Evolutionary conservation across 2,329 filamentous ascomycete genomes (phyloP), one percentile per base, ranked within the genome.

Genomic region (Pleoardoris graminearum): DNA sequence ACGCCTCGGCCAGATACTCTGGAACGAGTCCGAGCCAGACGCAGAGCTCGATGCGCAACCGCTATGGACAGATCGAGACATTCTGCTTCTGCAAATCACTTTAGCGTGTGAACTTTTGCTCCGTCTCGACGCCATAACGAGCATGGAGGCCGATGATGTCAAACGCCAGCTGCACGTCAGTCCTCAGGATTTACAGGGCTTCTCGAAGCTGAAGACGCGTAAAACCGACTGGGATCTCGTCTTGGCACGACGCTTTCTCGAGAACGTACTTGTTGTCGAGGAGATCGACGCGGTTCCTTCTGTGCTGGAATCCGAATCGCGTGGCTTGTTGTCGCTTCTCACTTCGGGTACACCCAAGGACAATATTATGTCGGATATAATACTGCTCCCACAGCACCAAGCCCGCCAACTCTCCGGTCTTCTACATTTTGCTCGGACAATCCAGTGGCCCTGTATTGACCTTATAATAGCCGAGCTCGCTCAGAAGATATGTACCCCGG

Each of bases 1-100:
- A 52, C 80, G 86, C 11, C 76, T 91, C 1, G 88, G 88, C 6
- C 87, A 90, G 70, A 79, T 90, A 36, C 72, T 91, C 2, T 91
- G 87, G 87, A 85, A 81, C 14, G 66, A 70, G 33, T 54, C 57
- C 7, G 65, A 70, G 14, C 29, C 58, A 6, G 35, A 52, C 11
- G 33, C 53, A 53, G 55, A 71, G 50, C 42, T 68, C 50, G 54
- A 65, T 2, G n/a, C 57, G 1, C 49, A 49, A 10, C 58, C 58
- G 10, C 30, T 70, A 11, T 72, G 69, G 58, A 67, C 65, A 27
- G 79, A 82, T 54, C 75, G 80, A 42, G 81, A 83, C 48, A 78
- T 82, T 65, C 60, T 83, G 16, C 64, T 85, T 4, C 67, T 84
- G 2, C 82, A 85, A 57, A 73, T 85, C 44, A 72, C 79, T 8